Evolutionary conservation across 148 eudicot species (phyloP).

Genomic region (Vaccinium myrtillus): DNA sequence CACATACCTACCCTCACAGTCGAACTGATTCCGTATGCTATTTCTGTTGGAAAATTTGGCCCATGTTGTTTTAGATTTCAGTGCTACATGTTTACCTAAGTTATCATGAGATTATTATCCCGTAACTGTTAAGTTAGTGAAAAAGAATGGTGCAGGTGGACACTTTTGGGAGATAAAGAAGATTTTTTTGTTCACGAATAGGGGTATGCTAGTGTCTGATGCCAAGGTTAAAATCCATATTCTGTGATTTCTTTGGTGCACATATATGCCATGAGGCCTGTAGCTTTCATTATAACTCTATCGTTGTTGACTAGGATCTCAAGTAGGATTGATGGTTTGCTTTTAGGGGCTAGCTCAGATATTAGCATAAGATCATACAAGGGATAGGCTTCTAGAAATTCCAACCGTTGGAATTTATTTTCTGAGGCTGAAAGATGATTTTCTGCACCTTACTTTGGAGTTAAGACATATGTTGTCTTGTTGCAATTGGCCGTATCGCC

Average conservation of each 20-base stretch:
- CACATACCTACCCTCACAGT: not conserved
- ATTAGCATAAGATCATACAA: not conserved
- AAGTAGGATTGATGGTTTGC: not conserved
- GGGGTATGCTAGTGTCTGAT: not conserved
- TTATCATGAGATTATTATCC: not conserved
- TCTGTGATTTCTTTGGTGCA: not conserved
- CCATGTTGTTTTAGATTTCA: not conserved
- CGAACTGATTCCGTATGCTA: not conserved
- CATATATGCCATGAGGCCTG: not conserved
- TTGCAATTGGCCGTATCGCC: not conserved
- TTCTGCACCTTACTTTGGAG: not conserved
- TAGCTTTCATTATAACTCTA: not conserved
- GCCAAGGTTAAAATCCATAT: not conserved
- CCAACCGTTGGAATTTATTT: not conserved
- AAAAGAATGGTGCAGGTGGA: not conserved
- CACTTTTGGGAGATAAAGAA: not conserved
- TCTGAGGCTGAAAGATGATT: not conserved
- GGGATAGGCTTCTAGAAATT: not conserved
- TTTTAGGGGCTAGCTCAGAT: not conserved
- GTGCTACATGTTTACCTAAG: not conserved
- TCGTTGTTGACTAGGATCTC: not conserved
- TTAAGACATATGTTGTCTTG: not conserved
- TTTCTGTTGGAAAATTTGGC: not conserved
- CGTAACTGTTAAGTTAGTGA: not conserved
- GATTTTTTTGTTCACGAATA: not conserved